Conservation (phyloP, 371 early-diverging fungal genomes). For the Rhizopus microsporus region DNA sequence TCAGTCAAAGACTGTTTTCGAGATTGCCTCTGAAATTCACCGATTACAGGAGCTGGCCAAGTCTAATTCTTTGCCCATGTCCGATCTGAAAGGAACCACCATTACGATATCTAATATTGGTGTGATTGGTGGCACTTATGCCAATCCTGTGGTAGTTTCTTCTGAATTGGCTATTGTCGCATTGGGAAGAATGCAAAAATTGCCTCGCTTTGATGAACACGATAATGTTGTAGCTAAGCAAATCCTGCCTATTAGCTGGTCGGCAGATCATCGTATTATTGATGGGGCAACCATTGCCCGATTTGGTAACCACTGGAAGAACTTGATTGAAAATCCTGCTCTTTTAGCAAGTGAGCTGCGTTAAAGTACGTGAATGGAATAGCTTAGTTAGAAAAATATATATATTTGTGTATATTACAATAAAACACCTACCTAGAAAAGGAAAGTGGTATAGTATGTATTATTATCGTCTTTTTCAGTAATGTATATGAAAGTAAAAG, state of each 20-base stretch:
- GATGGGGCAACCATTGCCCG: constrained; percentile 97
- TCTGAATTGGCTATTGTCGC: constrained; percentile 92
- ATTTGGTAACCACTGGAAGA: constrained; percentile 87
- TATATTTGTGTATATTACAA: too few relatives aligned
- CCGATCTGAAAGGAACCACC: constrained; percentile 84
- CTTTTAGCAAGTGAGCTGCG: constrained; percentile 61
- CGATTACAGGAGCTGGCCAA: constrained; percentile 76
- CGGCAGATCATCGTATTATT: constrained; percentile 96
- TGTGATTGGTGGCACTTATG: constrained; percentile 88
- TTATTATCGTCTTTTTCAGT: too few relatives aligned
- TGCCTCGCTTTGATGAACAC: constrained; percentile 80
- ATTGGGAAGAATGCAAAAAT: constrained; percentile 78
- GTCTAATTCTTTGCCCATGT: constrained; percentile 60
- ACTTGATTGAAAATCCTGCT: constrained; percentile 80
- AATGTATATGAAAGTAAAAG: too few relatives aligned
- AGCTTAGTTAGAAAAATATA: too few relatives aligned
- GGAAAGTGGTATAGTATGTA: too few relatives aligned
- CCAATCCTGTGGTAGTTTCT: constrained; percentile 90
- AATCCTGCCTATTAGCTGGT: constrained; percentile 85
- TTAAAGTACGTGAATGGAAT: constrained; percentile 3
- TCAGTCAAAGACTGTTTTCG: constrained; percentile 85
- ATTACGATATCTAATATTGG: constrained; percentile 96
- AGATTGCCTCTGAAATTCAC: constrained; percentile 86
- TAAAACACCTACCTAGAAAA: too few relatives aligned
- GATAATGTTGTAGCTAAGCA: constrained; percentile 70